A percentile compares a stretch with the other conserved stretches of the same genome.
These are phyloP conservation scores for Dalbergia cultrata DNA, from an alignment of 306 rosid genomes.

Conservation along the genomic window DNA sequence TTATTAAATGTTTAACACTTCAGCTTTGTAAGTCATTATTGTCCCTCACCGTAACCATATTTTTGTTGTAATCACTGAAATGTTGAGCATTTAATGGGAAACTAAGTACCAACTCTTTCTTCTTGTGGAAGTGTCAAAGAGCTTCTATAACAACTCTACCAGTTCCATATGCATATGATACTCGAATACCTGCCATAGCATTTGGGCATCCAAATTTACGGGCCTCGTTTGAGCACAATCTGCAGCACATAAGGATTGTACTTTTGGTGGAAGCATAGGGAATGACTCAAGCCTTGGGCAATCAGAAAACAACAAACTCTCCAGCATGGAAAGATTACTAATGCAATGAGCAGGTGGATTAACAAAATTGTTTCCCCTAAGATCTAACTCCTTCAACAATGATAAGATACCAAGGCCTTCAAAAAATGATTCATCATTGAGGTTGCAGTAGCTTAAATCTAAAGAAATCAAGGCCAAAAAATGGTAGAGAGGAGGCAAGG, in stretches of 20 bases:
- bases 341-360: slow-evolving; percentile 4
- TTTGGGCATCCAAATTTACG: slow-evolving; percentile 20
- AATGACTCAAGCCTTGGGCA: slow-evolving; percentile 24
- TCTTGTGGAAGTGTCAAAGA: too few relatives aligned
- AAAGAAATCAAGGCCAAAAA: neutral
- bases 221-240: slow-evolving; percentile 3
- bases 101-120: too few relatives aligned
- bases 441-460: slow-evolving; percentile 22
- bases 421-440: slow-evolving; percentile 10
- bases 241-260: neutral
- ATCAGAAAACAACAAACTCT: slow-evolving; percentile 30
- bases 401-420: slow-evolving; percentile 21
- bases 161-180: neutral
- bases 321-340: slow-evolving; percentile 3
- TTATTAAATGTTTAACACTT: too few relatives aligned
- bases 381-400: slow-evolving; percentile 17
- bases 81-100: too few relatives aligned
- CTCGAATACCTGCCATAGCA: slow-evolving; percentile 16
- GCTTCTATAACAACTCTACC: neutral
- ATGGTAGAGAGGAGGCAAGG: slow-evolving; percentile 4
- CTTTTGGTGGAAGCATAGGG: slow-evolving; percentile 38
- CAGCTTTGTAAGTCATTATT: too few relatives aligned
- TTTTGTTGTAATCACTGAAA: too few relatives aligned
- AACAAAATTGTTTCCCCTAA: slow-evolving; percentile 26
- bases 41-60: too few relatives aligned